Percentiles rank a stretch among this genome's conserved stretches.
phyloP scores from a whole-genome alignment of 1,139 yeast species.

The Magnusiomyces fungicola region DNA sequence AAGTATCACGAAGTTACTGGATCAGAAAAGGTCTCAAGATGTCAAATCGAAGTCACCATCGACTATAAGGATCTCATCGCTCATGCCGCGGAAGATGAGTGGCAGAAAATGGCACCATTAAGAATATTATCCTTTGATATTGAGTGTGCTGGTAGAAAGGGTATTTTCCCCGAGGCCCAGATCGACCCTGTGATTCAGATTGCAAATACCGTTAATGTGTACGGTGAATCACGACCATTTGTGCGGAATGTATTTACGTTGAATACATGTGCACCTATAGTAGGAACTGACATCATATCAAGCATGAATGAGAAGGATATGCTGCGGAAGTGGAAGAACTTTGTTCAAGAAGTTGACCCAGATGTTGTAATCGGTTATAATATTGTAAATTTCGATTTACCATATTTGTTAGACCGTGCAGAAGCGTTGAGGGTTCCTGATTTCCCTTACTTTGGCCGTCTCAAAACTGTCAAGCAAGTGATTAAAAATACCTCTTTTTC shows the following conservation, averaged over 20 bases:
- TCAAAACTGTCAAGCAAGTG: constrained; percentile 61
- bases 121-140: constrained; percentile 93
- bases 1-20: constrained; percentile 48
- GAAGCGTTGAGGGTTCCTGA: constrained; percentile 54
- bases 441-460: constrained; percentile 85
- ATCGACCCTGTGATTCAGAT: constrained; percentile 94
- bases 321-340: constrained; percentile 80
- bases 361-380: constrained; percentile 97
- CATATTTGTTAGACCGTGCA: constrained; percentile 86
- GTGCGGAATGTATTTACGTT: constrained; percentile 92
- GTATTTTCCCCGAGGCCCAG: constrained; percentile 92
- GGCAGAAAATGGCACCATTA: constrained; percentile 90
- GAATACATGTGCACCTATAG: constrained; percentile 83
- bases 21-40: constrained; percentile 49
- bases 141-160: constrained; percentile 97
- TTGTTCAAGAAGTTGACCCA: constrained; percentile 78
- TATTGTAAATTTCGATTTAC: constrained; percentile 89
- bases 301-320: constrained; percentile 70
- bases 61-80: constrained; percentile 62
- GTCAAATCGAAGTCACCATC: constrained; percentile 77
- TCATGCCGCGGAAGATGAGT: constrained; percentile 87
- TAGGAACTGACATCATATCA: constrained; percentile 84
- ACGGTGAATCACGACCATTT: constrained; percentile 79
- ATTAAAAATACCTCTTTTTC: constrained; percentile 77
- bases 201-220: constrained; percentile 83